A percentile compares a stretch with the other conserved stretches of the same genome.
These are phyloP conservation scores for Conticribra weissflogii DNA, from an alignment of 108 stramenopile species.

Conservation along the genomic window DNA sequence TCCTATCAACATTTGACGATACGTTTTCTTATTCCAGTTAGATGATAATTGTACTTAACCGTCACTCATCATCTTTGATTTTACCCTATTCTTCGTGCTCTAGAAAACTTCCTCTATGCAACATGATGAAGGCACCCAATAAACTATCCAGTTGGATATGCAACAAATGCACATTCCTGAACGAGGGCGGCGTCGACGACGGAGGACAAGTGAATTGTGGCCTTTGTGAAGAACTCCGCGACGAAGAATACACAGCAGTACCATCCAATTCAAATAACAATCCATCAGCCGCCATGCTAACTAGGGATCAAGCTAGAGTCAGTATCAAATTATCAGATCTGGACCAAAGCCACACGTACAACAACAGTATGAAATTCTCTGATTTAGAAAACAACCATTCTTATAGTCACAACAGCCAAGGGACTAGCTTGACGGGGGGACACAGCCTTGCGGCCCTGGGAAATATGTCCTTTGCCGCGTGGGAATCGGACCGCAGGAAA, in stretches of 20 bases:
- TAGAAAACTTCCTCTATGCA: too few species aligned
- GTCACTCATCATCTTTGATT: too few species aligned
- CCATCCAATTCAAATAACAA: too few species aligned
- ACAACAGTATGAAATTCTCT: not conserved
- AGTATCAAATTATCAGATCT: too few species aligned
- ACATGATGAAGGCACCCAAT: not conserved
- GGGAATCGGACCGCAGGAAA: constrained; percentile 5
- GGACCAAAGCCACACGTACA: not conserved
- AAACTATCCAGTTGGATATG: not conserved
- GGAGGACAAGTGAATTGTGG: not conserved
- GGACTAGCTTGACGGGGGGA: not conserved
- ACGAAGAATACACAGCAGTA: not conserved
- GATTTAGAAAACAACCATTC: not conserved
- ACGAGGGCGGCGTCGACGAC: not conserved
- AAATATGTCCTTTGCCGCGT: constrained; percentile 10
- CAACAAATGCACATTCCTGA: not conserved
- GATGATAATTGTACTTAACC: too few species aligned
- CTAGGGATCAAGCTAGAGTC: too few species aligned
- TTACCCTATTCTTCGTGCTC: too few species aligned
- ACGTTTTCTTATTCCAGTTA: too few species aligned
- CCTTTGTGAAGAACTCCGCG: not conserved
- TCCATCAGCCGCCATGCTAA: too few species aligned
- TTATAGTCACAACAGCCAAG: not conserved
- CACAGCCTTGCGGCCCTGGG: not conserved
- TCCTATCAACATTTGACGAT: too few species aligned